These are phyloP conservation scores for Ceratocystis eucalypticola DNA, from an alignment of 2,329 filamentous ascomycete species.

Conservation along the genomic window DNA sequence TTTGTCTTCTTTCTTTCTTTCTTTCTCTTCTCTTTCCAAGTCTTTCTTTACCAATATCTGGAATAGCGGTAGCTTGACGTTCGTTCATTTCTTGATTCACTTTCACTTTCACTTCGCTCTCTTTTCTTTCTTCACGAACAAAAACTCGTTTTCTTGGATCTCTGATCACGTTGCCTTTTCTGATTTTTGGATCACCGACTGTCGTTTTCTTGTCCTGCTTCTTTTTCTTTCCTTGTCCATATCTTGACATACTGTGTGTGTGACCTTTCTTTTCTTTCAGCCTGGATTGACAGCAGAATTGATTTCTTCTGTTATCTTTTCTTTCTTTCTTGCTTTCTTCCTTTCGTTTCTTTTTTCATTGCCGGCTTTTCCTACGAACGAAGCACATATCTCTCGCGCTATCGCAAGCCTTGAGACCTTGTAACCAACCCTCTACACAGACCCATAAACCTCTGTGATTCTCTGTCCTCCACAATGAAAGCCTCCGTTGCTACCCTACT, in stretches of 20 bases:
- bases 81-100: conserved; percentile 14
- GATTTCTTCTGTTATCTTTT: conserved; percentile 17
- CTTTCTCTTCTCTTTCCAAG: conserved; percentile 22
- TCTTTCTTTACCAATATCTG: conserved; percentile 18
- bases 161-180: neutral
- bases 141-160: neutral
- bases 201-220: conserved; percentile 10
- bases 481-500: conserved; percentile 17
- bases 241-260: conserved; percentile 11
- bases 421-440: neutral
- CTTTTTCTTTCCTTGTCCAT: neutral
- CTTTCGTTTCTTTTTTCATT: conserved; percentile 15
- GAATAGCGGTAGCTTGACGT: conserved; percentile 20
- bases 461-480: conserved; percentile 16
- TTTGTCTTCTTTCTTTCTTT: conserved; percentile 23
- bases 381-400: conserved; percentile 8
- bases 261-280: conserved; percentile 8
- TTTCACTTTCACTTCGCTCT: neutral
- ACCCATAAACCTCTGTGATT: neutral
- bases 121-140: neutral
- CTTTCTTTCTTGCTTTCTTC: conserved; percentile 11
- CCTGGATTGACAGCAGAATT: conserved; percentile 6
- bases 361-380: conserved; percentile 11
- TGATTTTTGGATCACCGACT: conserved; percentile 6
- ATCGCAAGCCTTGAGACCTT: conserved; percentile 12